These are phyloP conservation scores for Neurospora sp. DNA, from an alignment of 495 filamentous ascomycete species.

Conservation along the genomic window DNA sequence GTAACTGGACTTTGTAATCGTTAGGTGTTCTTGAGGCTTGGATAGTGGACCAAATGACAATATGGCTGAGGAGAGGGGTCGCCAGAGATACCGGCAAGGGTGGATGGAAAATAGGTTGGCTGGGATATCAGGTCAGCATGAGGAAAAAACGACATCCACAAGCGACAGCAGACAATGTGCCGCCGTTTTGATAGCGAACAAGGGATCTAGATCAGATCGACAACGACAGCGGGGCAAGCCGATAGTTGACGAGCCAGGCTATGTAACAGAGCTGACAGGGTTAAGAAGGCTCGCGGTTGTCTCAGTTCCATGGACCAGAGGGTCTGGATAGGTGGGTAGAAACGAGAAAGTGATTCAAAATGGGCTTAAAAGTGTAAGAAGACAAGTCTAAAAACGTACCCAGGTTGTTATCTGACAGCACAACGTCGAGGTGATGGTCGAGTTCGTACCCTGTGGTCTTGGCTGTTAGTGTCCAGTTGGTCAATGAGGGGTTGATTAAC, in stretches of 20 bases:
- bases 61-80: background rate
- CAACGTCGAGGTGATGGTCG: background rate
- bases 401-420: background rate
- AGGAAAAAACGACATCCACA: background rate
- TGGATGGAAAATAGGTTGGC: background rate
- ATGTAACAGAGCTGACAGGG: background rate
- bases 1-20: background rate
- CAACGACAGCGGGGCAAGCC: background rate
- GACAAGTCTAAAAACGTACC: background rate
- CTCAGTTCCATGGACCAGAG: background rate
- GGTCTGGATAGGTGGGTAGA: background rate
- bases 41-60: background rate
- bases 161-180: background rate
- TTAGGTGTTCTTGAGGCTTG: background rate
- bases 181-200: background rate
- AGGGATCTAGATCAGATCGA: background rate
- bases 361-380: background rate
- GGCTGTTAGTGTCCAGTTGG: background rate
- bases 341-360: background rate
- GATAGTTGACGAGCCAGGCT: background rate
- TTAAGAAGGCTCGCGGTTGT: background rate
- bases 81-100: background rate
- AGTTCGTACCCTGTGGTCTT: background rate
- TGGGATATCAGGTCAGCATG: background rate
- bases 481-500: background rate